These are phyloP conservation scores for Botrytis pseudocinerea DNA, from an alignment of 2,329 filamentous ascomycete genomes.

Conservation along the genomic window DNA sequence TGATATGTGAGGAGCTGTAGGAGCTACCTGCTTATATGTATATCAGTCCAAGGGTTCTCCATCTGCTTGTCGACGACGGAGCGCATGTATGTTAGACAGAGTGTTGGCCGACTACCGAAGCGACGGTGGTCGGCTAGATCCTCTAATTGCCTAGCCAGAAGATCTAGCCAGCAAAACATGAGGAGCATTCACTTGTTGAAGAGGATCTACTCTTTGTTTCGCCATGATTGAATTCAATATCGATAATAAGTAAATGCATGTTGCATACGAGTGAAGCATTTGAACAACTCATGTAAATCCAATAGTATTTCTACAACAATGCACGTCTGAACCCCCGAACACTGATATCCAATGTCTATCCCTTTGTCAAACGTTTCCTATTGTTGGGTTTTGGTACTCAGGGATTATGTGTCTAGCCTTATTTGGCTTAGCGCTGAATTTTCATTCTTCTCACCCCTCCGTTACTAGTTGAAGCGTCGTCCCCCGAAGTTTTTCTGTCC, in stretches of 20 bases:
- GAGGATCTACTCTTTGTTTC: background rate
- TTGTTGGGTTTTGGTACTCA: background rate
- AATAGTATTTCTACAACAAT: background rate
- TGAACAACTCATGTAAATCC: background rate
- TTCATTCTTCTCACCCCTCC: constrained; percentile 21
- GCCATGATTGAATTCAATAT: background rate
- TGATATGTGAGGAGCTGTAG: background rate
- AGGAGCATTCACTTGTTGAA: background rate
- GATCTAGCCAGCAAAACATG: background rate
- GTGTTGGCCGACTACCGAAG: background rate
- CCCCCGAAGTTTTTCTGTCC: constrained; percentile 16
- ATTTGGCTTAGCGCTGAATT: constrained; percentile 3
- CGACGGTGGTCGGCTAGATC: constrained; percentile 4
- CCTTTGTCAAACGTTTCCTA: constrained; percentile 11
- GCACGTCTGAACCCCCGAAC: background rate
- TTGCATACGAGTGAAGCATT: background rate
- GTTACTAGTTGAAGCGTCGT: background rate
- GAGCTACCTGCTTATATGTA: background rate
- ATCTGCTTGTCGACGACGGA: background rate
- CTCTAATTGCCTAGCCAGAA: background rate
- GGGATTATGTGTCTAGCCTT: background rate
- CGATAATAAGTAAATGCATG: background rate
- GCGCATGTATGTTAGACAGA: background rate
- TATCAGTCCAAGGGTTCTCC: background rate
- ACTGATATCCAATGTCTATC: background rate